These are phyloP conservation scores for Halophytophthora polymorphica DNA, from an alignment of 352 stramenopile genomes.

Conservation along the genomic window DNA sequence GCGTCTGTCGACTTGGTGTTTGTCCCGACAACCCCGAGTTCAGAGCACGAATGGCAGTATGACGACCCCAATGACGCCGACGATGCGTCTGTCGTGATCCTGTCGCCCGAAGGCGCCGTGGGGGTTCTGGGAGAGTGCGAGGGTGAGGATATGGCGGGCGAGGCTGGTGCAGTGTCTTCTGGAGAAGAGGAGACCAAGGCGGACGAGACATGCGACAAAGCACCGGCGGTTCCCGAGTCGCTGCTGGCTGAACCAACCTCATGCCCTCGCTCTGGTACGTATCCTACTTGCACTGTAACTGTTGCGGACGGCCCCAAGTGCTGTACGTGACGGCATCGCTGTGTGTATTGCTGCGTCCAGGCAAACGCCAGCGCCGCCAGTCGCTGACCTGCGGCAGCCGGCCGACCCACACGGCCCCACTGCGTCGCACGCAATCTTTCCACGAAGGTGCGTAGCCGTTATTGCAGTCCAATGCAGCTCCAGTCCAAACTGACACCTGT, in stretches of 20 bases:
- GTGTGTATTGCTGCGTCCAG: slow-evolving; percentile 6
- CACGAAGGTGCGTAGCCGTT: slow-evolving; percentile 9
- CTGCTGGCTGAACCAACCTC: slow-evolving; percentile 29
- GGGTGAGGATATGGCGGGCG: slow-evolving; percentile 2
- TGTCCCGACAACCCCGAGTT: slow-evolving; percentile 18
- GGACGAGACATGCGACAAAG: slow-evolving; percentile 2
- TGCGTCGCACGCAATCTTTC: slow-evolving; percentile 23
- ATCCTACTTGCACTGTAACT: background rate
- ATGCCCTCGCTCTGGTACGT: slow-evolving; percentile 27
- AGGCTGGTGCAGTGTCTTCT: background rate
- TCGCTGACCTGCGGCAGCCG: slow-evolving; percentile 24
- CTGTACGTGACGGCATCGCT: background rate
- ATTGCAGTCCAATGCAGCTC: slow-evolving; percentile 1
- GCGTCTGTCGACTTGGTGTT: slow-evolving; percentile 3
- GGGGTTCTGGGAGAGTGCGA: slow-evolving; percentile 14
- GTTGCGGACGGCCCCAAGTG: background rate
- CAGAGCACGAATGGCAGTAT: slow-evolving; percentile 1
- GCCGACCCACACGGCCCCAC: slow-evolving; percentile 9
- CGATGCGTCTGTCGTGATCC: slow-evolving; percentile 22
- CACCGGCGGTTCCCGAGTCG: slow-evolving; percentile 13
- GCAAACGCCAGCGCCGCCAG: slow-evolving; percentile 25
- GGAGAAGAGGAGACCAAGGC: slow-evolving; percentile 3
- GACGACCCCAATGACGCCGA: background rate
- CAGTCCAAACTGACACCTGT: background rate
- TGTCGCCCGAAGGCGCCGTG: slow-evolving; percentile 18